phyloP scores from a whole-genome alignment of 129 eudicot genomes.

The Apium graveolens region DNA sequence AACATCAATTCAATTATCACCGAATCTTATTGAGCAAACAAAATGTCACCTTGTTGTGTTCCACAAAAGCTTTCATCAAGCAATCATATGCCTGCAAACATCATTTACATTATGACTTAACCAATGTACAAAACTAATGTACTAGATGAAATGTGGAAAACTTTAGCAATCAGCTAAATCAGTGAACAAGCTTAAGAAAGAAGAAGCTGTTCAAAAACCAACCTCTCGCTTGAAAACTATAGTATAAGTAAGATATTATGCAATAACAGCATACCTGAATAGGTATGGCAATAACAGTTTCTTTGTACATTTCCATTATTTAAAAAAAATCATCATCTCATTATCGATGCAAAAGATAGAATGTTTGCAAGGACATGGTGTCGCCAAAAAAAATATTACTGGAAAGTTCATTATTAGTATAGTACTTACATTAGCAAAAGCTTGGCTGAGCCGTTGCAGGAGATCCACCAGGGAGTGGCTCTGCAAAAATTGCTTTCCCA shows the following conservation, averaged over 20 bases:
- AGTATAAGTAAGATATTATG: not conserved
- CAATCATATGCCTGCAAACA: constrained; percentile 80
- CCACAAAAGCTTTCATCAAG: constrained; percentile 87
- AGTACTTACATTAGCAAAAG: constrained; percentile 73
- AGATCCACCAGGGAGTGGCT: constrained; percentile 97
- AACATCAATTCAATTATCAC: not conserved
- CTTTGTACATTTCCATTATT: not conserved
- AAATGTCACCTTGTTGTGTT: constrained; percentile 83
- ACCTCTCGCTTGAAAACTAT: not conserved
- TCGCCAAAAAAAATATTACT: not conserved
- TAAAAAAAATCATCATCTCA: not conserved
- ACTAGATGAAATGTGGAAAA: not conserved
- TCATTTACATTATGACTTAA: not conserved
- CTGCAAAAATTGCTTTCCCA: constrained; percentile 76
- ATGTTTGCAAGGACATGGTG: not conserved
- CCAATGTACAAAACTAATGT: constrained; percentile 3
- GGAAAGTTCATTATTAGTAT: not conserved
- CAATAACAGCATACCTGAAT: not conserved
- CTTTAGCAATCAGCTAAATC: not conserved
- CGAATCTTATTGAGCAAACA: constrained; percentile 13
- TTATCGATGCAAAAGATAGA: not conserved
- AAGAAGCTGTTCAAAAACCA: not conserved
- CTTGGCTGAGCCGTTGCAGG: constrained; percentile 98
- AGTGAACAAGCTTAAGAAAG: not conserved
- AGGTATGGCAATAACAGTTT: not conserved